These are phyloP conservation scores for Clonostachys solani DNA, from an alignment of 2,329 filamentous ascomycete species.

Conservation along the genomic window DNA sequence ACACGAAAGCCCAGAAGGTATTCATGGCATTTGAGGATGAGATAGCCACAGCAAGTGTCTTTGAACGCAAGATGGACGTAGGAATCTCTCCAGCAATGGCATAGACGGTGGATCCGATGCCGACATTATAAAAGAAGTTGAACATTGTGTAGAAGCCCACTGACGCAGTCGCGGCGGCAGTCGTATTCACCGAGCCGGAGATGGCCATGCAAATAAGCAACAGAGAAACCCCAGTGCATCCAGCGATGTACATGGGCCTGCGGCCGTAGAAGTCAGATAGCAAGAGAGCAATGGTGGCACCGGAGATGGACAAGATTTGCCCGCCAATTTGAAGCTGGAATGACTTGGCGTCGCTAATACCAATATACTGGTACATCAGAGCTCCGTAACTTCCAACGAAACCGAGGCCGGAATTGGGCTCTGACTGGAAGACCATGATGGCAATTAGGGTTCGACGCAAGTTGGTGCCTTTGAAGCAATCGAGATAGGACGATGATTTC, in stretches of 20 bases:
- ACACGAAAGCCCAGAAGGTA: conserved; percentile 7
- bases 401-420: conserved; percentile 10
- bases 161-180: conserved; percentile 13
- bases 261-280: conserved; percentile 17
- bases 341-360: conserved; percentile 15
- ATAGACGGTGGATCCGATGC: conserved; percentile 13
- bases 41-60: conserved; percentile 11
- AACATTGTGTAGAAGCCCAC: conserved; percentile 10
- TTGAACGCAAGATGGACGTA: conserved; percentile 11
- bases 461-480: conserved; percentile 35
- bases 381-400: conserved; percentile 11
- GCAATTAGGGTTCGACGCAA: conserved; percentile 29
- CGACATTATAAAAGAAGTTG: conserved; percentile 10
- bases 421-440: conserved; percentile 23
- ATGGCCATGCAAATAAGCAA: conserved; percentile 21
- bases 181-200: conserved; percentile 12
- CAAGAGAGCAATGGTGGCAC: conserved; percentile 17
- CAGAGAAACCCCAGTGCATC: conserved; percentile 11
- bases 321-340: conserved; percentile 19
- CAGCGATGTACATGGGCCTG: conserved; percentile 17
- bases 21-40: conserved; percentile 7
- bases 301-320: conserved; percentile 19
- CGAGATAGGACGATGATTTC: conserved; percentile 21
- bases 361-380: conserved; percentile 17
- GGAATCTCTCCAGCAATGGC: conserved; percentile 12